These are phyloP conservation scores for Pseudopediastrum boryanum DNA, from an alignment of 139 green algal genomes.

Conservation along the genomic window DNA sequence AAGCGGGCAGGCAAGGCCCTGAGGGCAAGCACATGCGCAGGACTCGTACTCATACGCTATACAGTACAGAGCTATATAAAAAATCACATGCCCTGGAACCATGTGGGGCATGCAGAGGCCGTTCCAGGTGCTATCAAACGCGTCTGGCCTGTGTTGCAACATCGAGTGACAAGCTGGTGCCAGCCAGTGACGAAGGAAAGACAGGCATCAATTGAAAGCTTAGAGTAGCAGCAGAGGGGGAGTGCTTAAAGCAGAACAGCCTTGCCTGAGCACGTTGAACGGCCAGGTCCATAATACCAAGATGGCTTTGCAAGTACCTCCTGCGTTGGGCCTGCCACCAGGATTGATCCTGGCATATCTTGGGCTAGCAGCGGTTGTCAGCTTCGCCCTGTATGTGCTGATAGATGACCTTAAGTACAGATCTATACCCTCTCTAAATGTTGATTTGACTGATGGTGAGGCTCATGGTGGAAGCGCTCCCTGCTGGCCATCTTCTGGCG, in stretches of 20 bases:
- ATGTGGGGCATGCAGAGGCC: no score
- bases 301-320: neutral
- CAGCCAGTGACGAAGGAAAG: no score
- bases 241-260: neutral
- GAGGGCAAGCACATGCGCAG: no score
- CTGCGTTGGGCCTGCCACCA: neutral
- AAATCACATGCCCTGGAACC: no score
- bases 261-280: neutral
- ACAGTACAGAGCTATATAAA: no score
- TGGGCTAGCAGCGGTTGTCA: neutral
- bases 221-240: no score
- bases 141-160: no score
- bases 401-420: conserved; percentile 12
- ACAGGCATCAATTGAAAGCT: no score
- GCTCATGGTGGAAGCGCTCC: neutral
- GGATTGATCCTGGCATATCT: neutral
- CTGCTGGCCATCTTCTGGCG: neutral
- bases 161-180: no score
- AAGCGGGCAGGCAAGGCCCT: no score
- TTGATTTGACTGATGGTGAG: conserved; percentile 10
- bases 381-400: conserved; percentile 16
- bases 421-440: conserved; percentile 11
- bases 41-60: no score
- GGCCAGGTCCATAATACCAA: neutral
- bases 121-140: no score